Evolutionary conservation across 1,284 basidiomycete species (phyloP).

Genomic region (Takashimella tepidaria): DNA sequence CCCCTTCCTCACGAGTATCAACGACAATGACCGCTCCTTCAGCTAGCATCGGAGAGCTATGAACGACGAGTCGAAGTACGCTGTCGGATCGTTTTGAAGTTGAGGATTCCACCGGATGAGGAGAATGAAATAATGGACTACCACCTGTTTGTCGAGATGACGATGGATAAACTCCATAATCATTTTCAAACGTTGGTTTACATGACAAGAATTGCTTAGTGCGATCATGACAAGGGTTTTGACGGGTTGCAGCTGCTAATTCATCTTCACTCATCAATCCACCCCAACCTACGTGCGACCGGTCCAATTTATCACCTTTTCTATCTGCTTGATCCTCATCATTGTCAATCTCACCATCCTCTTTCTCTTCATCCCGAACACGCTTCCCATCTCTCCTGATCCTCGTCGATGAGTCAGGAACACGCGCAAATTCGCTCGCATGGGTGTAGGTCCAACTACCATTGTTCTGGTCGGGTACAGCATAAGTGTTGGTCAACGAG

Average conservation of each 20-base stretch:
- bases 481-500: slow-evolving; percentile 21
- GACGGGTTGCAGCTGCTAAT: slow-evolving; percentile 10
- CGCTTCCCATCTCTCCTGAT: not conserved
- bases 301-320: too few species aligned
- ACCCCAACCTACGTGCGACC: slow-evolving; percentile 39
- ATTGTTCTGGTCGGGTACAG: slow-evolving; percentile 12
- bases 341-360: slow-evolving; percentile 46
- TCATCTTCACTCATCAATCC: slow-evolving; percentile 41
- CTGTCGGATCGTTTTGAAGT: slow-evolving; percentile 19
- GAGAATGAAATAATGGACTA: too few species aligned
- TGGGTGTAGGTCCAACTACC: slow-evolving; percentile 28
- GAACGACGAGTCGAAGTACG: slow-evolving; percentile 41
- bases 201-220: too few species aligned
- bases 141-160: too few species aligned
- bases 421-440: slow-evolving; percentile 14
- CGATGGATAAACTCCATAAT: too few species aligned
- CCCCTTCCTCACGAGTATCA: slow-evolving; percentile 39
- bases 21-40: slow-evolving; percentile 33
- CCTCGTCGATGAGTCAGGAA: not conserved
- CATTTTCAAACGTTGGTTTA: too few species aligned
- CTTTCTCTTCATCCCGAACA: slow-evolving; percentile 11
- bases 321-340: too few species aligned
- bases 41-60: slow-evolving; percentile 18
- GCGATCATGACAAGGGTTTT: too few species aligned
- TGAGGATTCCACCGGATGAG: too few species aligned